These are phyloP conservation scores for Crucibulum laeve DNA, from an alignment of 768 basidiomycete species.

Conservation along the genomic window DNA sequence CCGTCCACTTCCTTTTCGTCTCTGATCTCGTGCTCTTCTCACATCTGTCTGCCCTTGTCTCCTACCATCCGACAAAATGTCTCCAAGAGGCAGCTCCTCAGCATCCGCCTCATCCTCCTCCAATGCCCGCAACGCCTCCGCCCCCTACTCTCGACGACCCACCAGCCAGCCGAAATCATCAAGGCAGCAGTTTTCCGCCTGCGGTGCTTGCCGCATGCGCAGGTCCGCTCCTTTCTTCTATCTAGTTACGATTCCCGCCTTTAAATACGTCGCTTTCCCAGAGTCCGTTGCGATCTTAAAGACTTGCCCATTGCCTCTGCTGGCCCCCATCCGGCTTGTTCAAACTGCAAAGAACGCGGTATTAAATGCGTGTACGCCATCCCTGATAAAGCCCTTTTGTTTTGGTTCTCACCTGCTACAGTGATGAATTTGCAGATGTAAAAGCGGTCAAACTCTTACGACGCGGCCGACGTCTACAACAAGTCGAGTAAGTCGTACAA, in stretches of 20 bases:
- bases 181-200: constrained; percentile 87
- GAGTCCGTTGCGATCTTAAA: constrained; percentile 92
- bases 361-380: constrained; percentile 90
- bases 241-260: constrained; percentile 2
- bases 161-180: constrained; percentile 69
- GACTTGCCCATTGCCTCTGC: constrained; percentile 59
- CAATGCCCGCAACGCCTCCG: constrained; percentile 22
- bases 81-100: constrained; percentile 44
- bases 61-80: constrained; percentile 38
- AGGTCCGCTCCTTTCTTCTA: constrained; percentile 40
- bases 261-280: constrained; percentile 23
- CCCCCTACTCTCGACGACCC: constrained; percentile 46
- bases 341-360: constrained; percentile 86
- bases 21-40: constrained; percentile 8
- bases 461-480: constrained; percentile 74
- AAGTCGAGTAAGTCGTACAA: constrained; percentile 75
- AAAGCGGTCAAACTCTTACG: constrained; percentile 85
- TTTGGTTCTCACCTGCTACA: constrained; percentile 22
- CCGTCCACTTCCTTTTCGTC: constrained; percentile 16
- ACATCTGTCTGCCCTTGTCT: not conserved
- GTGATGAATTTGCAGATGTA: constrained; percentile 89
- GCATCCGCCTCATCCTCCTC: constrained; percentile 32
- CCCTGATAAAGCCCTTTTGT: constrained; percentile 2
- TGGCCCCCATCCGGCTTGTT: constrained; percentile 56
- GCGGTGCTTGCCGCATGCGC: constrained; percentile 89